Percentiles rank a stretch among this genome's conserved stretches.
These are phyloP conservation scores for Pseudoneurospora amorphoporcata DNA, from an alignment of 495 filamentous ascomycete species.

Conservation along the genomic window DNA sequence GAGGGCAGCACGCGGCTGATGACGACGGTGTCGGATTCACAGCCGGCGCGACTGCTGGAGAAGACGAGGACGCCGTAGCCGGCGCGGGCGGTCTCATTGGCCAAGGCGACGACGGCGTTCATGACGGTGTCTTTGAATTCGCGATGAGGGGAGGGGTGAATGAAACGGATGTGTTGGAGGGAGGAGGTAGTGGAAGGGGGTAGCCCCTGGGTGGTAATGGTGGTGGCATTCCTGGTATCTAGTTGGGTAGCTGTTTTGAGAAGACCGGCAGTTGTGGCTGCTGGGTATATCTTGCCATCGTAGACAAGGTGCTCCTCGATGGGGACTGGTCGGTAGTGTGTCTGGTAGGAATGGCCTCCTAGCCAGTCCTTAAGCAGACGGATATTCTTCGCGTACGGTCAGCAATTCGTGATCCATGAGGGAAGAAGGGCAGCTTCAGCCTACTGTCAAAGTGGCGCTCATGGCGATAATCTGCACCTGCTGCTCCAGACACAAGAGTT, in stretches of 20 bases:
- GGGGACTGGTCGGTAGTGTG: constrained; percentile 62
- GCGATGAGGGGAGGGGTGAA: constrained; percentile 45
- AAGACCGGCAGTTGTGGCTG: constrained; percentile 50
- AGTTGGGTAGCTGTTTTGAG: constrained; percentile 51
- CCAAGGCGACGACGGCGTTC: constrained; percentile 61
- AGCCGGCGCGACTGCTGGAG: constrained; percentile 56
- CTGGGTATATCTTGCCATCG: constrained; percentile 59
- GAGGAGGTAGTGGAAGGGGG: constrained; percentile 24
- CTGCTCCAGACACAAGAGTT: constrained; percentile 58
- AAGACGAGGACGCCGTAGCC: constrained; percentile 71
- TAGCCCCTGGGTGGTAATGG: constrained; percentile 8
- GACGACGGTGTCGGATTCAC: constrained; percentile 52
- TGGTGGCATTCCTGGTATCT: constrained; percentile 24
- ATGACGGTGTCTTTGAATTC: constrained; percentile 53
- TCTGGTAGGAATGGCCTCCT: constrained; percentile 59
- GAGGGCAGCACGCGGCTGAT: constrained; percentile 54
- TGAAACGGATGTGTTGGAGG: constrained; percentile 25
- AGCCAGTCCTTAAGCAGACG: constrained; percentile 62
- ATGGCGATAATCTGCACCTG: constrained; percentile 69
- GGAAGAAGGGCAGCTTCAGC: constrained; percentile 4
- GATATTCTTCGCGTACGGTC: constrained; percentile 45
- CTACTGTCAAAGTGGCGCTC: constrained; percentile 69
- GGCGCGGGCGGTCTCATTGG: constrained; percentile 52
- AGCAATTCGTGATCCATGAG: neutral
- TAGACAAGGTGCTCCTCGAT: constrained; percentile 71